Evolutionary conservation across 2,329 filamentous ascomycete genomes (phyloP), one percentile per base, ranked within the genome.

Genomic region (Stemphylium vesicarium): DNA sequence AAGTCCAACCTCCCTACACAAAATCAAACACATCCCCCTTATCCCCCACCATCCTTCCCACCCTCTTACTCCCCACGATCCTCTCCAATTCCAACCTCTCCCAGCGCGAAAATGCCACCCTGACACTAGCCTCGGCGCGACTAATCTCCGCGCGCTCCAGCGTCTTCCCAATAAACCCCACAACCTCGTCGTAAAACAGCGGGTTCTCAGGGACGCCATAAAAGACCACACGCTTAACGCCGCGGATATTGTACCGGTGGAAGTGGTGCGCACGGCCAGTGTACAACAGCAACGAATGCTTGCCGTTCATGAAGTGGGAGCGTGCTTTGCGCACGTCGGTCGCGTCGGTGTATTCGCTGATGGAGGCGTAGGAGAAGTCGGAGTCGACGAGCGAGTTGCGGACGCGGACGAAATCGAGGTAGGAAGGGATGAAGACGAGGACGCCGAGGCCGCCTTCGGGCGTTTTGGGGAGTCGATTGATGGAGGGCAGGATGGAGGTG

Each of bases 251-350:
- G 71, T 95, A 92, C n/a, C 95, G 84, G 44, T 92, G 87, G 81
- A 98, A 98, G 76, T 99, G 95, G 77, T 99, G 95, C n/a, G 93
- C 91, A 55, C 95, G 88, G 74, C 96, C 94, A 2, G 93, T 96
- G 78, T 98, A 99, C 13, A 99, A 80, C 35, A 99, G 78, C 15
- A 98, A 84, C 16, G 86, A 86, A 72, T 97, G 90, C 13, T 92
- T 84, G 4, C 93, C 95, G 35, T 81, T 89, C 61, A 92, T 79
- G 77, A 99, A 98, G 72, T 97, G 91, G 11, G 90, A 93, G 20
- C 94, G 84, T 8, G 94, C 92, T 35, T 94, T 87, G 37, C 91
- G 88, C 26, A 92, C 88, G 61, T 96, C 92, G 7, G 87, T 84
- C 7, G 88, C 80, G 40, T 90, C 85, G 0, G 90, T 89, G 75